Percentiles rank a stretch among this genome's conserved stretches.
Evolutionary conservation across 1,284 basidiomycete genomes (phyloP).

Genomic region (Wallemia ichthyophaga): DNA sequence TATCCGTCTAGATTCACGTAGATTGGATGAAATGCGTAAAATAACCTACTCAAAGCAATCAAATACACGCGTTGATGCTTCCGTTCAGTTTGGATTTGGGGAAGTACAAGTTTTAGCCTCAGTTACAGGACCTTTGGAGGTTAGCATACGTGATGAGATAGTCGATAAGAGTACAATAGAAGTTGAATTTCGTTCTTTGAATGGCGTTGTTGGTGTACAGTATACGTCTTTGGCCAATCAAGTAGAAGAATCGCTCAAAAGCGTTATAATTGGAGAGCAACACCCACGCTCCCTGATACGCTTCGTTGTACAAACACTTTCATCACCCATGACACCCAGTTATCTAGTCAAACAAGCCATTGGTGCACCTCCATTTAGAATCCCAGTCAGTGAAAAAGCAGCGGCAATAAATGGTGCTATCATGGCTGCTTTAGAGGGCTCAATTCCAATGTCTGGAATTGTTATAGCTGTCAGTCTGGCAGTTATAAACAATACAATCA

Average conservation of each 20-base stretch:
- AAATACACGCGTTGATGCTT: neutral
- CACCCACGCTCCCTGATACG: neutral
- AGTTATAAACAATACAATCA: neutral
- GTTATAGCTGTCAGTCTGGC: neutral
- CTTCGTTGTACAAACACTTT: neutral
- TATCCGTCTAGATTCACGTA: neutral
- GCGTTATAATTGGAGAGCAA: neutral
- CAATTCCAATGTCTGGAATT: neutral
- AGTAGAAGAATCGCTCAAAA: neutral
- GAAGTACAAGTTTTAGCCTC: neutral
- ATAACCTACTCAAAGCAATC: neutral
- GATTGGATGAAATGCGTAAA: neutral
- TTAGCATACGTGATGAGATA: neutral
- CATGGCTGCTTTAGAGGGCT: neutral
- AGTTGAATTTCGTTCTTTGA: neutral
- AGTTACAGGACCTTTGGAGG: neutral
- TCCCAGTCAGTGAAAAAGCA: neutral
- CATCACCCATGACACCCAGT: neutral
- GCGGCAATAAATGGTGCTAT: neutral
- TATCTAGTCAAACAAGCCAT: neutral
- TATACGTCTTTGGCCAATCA: neutral
- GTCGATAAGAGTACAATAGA: neutral
- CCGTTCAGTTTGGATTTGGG: neutral
- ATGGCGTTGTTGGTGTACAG: neutral
- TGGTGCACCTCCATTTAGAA: neutral